phyloP scores from a whole-genome alignment of 129 eudicot genomes.

The Logfia minima region DNA sequence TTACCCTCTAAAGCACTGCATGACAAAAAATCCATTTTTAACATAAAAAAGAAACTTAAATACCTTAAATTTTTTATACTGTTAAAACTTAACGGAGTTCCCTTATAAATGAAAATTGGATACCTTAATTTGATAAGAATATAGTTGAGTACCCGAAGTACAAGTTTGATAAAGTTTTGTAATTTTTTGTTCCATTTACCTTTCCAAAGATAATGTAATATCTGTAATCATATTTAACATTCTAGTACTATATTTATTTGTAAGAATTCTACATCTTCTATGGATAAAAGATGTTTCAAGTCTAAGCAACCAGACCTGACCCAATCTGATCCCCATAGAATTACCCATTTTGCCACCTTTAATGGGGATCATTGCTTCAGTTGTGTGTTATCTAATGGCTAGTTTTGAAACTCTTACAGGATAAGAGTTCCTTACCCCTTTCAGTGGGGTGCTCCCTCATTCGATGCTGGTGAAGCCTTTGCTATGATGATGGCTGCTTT shows the following conservation, averaged over 20 bases:
- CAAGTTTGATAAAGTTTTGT: background rate
- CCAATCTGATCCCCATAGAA: background rate
- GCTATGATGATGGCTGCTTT: slow-evolving; percentile 81
- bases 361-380: background rate
- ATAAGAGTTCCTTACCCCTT: slow-evolving; percentile 75
- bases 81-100: background rate
- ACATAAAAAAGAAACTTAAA: too few species aligned
- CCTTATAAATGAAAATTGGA: too few species aligned
- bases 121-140: background rate
- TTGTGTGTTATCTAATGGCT: background rate
- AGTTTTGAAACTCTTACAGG: slow-evolving; percentile 30
- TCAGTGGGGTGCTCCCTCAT: slow-evolving; percentile 76
- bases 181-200: background rate
- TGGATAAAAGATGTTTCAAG: background rate
- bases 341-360: background rate
- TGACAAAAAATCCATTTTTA: too few species aligned
- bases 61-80: background rate
- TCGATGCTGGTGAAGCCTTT: slow-evolving; percentile 81
- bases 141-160: background rate
- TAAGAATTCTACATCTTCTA: background rate
- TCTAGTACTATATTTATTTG: too few species aligned
- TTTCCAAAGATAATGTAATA: background rate
- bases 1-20: too few species aligned
- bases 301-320: background rate
- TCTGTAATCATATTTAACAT: background rate